Evolutionary conservation across 768 basidiomycete genomes (phyloP), one percentile per base, ranked within the genome.

Genomic region (Mycena pura): DNA sequence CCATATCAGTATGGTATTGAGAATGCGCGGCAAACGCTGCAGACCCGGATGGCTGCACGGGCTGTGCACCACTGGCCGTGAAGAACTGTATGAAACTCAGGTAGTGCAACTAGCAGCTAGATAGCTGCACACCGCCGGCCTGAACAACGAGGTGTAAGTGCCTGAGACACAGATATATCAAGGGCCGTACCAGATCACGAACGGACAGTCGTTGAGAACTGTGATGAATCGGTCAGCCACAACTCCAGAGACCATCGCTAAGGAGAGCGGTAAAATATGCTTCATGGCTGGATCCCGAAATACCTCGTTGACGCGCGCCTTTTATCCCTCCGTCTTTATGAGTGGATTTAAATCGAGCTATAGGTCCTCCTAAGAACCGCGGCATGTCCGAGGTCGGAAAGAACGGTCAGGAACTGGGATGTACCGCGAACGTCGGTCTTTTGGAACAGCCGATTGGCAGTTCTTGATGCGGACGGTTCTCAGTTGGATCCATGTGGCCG

Each of bases 211-310:
- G n/a, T n/a, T 56, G 54, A 28, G 0, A 43, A 56, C 54, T 36
- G 54, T 56, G 54, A 56, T 56, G 32, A 28, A 28, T n/a, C 54
- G 54, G 45, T 36, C 54, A 24, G 54, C 54, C 24, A 47, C 45
- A 24, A 47, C 36, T 36, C 32, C 45, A 19, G 54, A 56, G 17
- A 38, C 44, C 44, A 56, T 38, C 13, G 52, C 52, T 3, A 54
- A 29, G 32, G 41, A 54, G 32, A 54, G 43, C 6, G 52, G 52
- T 8, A 54, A 25, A 4, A 54, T 24, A 44, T 44, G 44, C 32
- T 44, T 54, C 52, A 54, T 54, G 52, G 7, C 34, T 25, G 41
- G 19, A 15, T 44, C 44, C 40, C n/a, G n/a, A n/a, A n/a, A 54
- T 32, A 21, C 41, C 40, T 41, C 25, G 38, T 51, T 14, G 36